Base-by-base conservation (phyloP, 352 stramenopile species). In the Globisporangium solare region DNA sequence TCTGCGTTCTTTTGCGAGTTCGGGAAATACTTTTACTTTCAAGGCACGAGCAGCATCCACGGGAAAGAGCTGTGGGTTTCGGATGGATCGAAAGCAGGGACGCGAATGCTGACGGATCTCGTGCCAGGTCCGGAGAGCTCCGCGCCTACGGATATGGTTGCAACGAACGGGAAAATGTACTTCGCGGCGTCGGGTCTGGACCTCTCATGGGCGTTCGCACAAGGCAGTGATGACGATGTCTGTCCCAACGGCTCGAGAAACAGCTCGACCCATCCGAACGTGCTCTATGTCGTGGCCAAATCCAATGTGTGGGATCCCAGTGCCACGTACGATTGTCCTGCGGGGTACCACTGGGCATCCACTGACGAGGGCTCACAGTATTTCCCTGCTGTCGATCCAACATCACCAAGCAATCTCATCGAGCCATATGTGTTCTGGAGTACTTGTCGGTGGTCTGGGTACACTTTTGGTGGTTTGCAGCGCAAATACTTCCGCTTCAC, bases 171-270 rank as follows among this genome's bases (percentile, higher is more conserved):
- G 14, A 54, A 59, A 22, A 21, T 94, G 0, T 85, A 89, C 54
- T 96, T 96, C 64, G 52, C 74, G n/a, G 79, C 82, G 10, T 57
- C 69, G 2, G 84, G 86, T 10, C 18, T 91, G n/a, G 86, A 94
- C 51, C 18, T 64, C 13, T 73, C 68, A 2, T 92, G 74, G 76
- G 63, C 27, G 17, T 45, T 67, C 18, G 72, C 47, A 47, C 54
- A 35, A 35, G 27, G 27, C 27, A 6, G 27, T 10, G 27, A 35
- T 10, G 27, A 35, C 27, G 27, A 35, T 8, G 27, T 10, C 27
- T 35, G 27, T 12, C 92, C 83, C 59, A 81, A 73, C 27, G 54
- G 68, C 1, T 66, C 81, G 37, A 74, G 82, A 17, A 46, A 35
- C 21, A 83, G 66, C 31, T 77, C 66, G 12, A 67, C 78, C 21